These are phyloP conservation scores for Aspergillus versicolor DNA, from an alignment of 2,329 filamentous ascomycete genomes.

Conservation along the genomic window DNA sequence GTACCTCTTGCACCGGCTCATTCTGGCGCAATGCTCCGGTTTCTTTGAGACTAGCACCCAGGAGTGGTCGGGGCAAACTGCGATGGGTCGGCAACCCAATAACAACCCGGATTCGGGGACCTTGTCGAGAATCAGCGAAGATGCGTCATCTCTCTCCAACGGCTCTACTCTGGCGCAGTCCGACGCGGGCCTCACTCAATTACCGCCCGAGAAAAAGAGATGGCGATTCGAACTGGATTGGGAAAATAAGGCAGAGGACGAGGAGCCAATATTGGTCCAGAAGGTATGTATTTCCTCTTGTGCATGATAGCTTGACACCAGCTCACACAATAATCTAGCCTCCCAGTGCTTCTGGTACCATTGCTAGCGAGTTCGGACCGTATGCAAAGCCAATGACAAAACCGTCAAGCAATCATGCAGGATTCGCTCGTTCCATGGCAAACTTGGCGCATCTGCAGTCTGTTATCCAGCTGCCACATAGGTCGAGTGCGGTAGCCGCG, in stretches of 20 bases:
- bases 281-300: conserved; percentile 55
- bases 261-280: conserved; percentile 85
- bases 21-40: conserved; percentile 83
- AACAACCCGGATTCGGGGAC: conserved; percentile 37
- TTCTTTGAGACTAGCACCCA: conserved; percentile 84
- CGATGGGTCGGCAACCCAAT: conserved; percentile 40
- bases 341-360: conserved; percentile 52
- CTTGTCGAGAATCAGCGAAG: conserved; percentile 37
- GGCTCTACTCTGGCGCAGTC: conserved; percentile 40
- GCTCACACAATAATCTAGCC: conserved; percentile 22
- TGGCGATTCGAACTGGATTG: conserved; percentile 90
- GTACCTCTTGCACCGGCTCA: conserved; percentile 85
- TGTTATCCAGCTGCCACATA: conserved; percentile 50
- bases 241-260: conserved; percentile 65
- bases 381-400: conserved; percentile 62
- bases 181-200: conserved; percentile 41
- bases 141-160: conserved; percentile 33
- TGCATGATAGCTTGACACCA: not conserved
- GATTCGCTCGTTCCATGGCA: conserved; percentile 85
- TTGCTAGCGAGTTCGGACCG: conserved; percentile 50
- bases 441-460: conserved; percentile 65
- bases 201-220: conserved; percentile 53
- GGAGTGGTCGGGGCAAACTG: conserved; percentile 63
- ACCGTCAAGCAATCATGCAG: conserved; percentile 59
- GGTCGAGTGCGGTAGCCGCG: conserved; percentile 48